phyloP scores from a whole-genome alignment of 495 filamentous ascomycete genomes.

The Talaromyces borbonicus region DNA sequence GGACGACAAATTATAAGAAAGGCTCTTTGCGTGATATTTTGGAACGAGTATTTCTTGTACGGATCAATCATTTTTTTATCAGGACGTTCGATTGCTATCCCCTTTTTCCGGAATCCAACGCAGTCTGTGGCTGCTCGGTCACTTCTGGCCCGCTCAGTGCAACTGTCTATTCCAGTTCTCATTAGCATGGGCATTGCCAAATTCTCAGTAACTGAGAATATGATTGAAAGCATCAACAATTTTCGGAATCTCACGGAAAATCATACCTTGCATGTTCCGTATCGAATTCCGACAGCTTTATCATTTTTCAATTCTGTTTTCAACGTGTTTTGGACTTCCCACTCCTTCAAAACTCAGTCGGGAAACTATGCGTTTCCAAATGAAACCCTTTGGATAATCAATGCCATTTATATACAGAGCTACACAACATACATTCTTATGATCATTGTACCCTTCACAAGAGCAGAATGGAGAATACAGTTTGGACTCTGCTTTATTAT shows the following conservation, averaged over 20 bases:
- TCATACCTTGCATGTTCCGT: constrained; percentile 13
- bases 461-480: constrained; percentile 20
- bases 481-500: constrained; percentile 20
- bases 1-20: constrained; percentile 23
- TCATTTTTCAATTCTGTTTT: constrained; percentile 27
- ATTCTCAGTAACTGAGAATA: constrained; percentile 8
- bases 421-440: constrained; percentile 30
- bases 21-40: constrained; percentile 22
- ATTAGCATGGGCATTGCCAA: constrained; percentile 15
- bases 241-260: constrained; percentile 16
- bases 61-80: constrained; percentile 26
- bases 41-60: constrained; percentile 27
- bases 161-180: constrained; percentile 23
- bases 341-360: constrained; percentile 15
- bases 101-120: constrained; percentile 21
- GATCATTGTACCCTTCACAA: constrained; percentile 26
- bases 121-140: constrained; percentile 20
- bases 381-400: constrained; percentile 25
- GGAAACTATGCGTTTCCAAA: constrained; percentile 23
- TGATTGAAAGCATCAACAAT: constrained; percentile 14
- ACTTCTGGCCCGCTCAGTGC: constrained; percentile 31
- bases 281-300: constrained; percentile 18
- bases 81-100: constrained; percentile 22
- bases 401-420: constrained; percentile 23
- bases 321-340: constrained; percentile 26